Percentiles rank a stretch among this genome's conserved stretches.
These are phyloP conservation scores for Rhizopogon vesiculosus DNA, from an alignment of 768 basidiomycete species.

Conservation along the genomic window DNA sequence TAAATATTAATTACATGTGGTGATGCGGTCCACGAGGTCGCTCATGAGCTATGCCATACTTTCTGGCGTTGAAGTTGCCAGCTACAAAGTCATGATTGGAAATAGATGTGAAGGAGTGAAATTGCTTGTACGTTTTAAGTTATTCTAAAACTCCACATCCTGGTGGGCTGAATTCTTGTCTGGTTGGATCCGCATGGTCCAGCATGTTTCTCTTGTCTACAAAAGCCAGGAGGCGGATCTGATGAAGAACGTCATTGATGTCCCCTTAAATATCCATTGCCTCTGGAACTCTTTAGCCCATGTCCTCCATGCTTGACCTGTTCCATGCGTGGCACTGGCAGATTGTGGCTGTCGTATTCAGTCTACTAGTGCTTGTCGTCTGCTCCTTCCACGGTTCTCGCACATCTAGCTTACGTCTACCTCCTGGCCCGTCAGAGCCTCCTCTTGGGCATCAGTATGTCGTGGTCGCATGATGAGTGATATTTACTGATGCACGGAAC, in stretches of 20 bases:
- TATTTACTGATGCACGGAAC: background rate
- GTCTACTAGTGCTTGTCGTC: background rate
- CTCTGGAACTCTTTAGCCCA: background rate
- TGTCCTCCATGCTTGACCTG: background rate
- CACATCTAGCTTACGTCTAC: background rate
- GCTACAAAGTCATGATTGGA: no score
- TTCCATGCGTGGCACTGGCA: background rate
- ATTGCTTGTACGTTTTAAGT: background rate
- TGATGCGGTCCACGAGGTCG: no score
- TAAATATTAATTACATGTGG: no score
- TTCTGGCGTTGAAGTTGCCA: no score
- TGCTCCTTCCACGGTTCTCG: background rate
- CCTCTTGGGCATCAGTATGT: conserved; percentile 2
- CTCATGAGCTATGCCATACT: no score
- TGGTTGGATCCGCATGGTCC: no score
- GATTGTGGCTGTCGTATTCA: background rate
- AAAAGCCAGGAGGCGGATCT: background rate
- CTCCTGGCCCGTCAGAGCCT: conserved; percentile 4
- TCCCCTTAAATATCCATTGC: no score
- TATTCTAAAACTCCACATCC: background rate
- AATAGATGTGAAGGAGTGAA: no score
- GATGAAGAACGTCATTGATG: background rate
- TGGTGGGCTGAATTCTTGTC: background rate
- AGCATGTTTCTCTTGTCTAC: background rate
- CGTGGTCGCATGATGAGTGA: background rate